Conservation (phyloP, 345 rosid species). For the Hypericum perforatum region DNA sequence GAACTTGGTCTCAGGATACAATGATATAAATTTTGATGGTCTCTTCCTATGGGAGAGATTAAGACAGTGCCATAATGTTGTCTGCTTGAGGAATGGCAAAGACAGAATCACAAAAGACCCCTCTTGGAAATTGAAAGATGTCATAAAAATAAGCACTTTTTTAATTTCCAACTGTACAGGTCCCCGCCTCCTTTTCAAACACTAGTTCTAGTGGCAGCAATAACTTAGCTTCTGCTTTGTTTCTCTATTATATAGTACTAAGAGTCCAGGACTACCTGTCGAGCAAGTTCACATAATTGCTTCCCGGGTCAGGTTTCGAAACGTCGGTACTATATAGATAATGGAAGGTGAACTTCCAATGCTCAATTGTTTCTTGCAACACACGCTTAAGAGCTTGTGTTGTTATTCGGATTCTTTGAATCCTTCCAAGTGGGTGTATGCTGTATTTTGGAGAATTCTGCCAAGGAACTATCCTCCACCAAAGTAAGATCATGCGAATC, state of each 20-base stretch:
- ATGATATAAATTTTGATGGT: too few species aligned
- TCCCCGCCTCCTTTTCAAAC: slow-evolving; percentile 19
- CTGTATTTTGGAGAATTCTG: slow-evolving; percentile 67
- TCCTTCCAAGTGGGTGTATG: slow-evolving; percentile 66
- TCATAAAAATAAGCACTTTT: too few species aligned
- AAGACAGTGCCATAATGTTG: too few species aligned
- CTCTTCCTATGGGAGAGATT: too few species aligned
- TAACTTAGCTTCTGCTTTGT: background rate
- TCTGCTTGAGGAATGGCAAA: slow-evolving; percentile 7
- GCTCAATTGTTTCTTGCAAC: slow-evolving; percentile 58
- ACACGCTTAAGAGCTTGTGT: slow-evolving; percentile 45
- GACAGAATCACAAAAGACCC: background rate
- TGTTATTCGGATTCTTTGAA: slow-evolving; percentile 34
- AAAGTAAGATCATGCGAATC: slow-evolving; percentile 30
- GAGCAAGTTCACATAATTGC: background rate
- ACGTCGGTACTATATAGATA: too few species aligned
- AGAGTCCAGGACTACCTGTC: slow-evolving; percentile 14
- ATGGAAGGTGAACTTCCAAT: slow-evolving; percentile 63
- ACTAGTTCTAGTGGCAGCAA: slow-evolving; percentile 15
- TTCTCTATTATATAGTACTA: slow-evolving; percentile 12
- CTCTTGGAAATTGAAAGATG: too few species aligned
- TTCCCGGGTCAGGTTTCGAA: too few species aligned
- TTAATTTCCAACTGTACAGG: slow-evolving; percentile 7
- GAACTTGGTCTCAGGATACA: too few species aligned
- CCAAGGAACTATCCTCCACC: slow-evolving; percentile 82